These are phyloP conservation scores for Nakazawaea anatomiae DNA, from an alignment of 805 yeast species.

Conservation along the genomic window DNA sequence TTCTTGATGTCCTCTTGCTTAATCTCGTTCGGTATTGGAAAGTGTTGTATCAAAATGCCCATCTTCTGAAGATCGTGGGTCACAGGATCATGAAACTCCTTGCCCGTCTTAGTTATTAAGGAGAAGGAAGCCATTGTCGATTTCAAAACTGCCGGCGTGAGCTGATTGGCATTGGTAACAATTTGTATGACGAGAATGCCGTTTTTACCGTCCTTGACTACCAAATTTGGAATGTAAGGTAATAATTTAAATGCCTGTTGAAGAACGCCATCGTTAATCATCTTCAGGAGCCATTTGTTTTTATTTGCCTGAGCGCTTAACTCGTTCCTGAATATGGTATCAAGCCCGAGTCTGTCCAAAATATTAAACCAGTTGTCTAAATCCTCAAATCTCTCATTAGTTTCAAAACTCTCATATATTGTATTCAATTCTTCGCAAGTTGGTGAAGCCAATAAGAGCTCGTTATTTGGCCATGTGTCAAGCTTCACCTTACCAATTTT, in stretches of 20 bases:
- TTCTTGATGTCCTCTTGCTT: constrained; percentile 39
- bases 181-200: constrained; percentile 51
- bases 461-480: constrained; percentile 41
- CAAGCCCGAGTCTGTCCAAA: constrained; percentile 53
- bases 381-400: constrained; percentile 36
- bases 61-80: constrained; percentile 22
- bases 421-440: constrained; percentile 56
- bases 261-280: constrained; percentile 38
- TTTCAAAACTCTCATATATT: constrained; percentile 45
- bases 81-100: constrained; percentile 3
- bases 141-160: constrained; percentile 13
- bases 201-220: constrained; percentile 60
- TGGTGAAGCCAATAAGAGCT: constrained; percentile 54
- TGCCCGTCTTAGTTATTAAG: constrained; percentile 12
- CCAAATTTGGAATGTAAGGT: constrained; percentile 63
- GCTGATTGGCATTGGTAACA: constrained; percentile 24
- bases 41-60: constrained; percentile 63
- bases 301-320: constrained; percentile 29
- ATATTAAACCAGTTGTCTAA: constrained; percentile 69
- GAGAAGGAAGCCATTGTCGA: constrained; percentile 13
- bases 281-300: constrained; percentile 20
- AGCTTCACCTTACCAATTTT: constrained; percentile 35
- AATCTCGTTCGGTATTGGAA: constrained; percentile 32
- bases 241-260: constrained; percentile 69
- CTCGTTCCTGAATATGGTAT: constrained; percentile 35